Evolutionary conservation across 2,329 filamentous ascomycete species (phyloP).

Genomic region (Neurospora sp.): DNA sequence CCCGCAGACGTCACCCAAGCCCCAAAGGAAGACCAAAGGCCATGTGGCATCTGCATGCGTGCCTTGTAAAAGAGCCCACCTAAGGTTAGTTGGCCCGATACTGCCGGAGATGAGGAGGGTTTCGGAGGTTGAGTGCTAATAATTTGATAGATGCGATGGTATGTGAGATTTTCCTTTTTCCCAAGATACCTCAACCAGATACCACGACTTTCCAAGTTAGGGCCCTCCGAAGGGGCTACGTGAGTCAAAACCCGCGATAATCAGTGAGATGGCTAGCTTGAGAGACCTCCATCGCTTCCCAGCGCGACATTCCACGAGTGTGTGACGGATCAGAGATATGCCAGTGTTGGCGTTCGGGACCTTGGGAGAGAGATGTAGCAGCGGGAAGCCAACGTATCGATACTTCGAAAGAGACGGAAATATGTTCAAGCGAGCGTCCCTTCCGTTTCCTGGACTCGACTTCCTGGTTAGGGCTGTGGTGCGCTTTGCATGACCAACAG

Average conservation of each 20-base stretch:
- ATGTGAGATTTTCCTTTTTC: conserved; percentile 29
- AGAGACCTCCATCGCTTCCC: neutral
- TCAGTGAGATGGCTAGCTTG: neutral
- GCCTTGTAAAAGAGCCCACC: conserved; percentile 76
- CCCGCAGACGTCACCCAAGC: conserved; percentile 45
- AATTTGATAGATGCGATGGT: conserved; percentile 47
- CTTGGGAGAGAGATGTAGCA: neutral
- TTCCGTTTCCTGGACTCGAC: neutral
- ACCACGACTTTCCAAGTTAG: neutral
- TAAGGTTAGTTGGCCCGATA: conserved; percentile 37
- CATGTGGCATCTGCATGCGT: conserved; percentile 80
- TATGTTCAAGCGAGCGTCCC: neutral
- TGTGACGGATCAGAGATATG: neutral
- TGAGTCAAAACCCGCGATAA: neutral
- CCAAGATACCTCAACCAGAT: neutral
- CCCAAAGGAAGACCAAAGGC: conserved; percentile 61
- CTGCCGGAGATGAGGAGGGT: neutral
- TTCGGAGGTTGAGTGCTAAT: conserved; percentile 1
- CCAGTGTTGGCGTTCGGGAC: neutral
- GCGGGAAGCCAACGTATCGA: neutral
- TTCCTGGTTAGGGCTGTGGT: neutral
- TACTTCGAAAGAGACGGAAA: neutral
- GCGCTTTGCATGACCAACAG: neutral
- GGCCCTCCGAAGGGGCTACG: neutral
- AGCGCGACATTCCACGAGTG: neutral